These are phyloP conservation scores for Collybia nuda DNA, from an alignment of 768 basidiomycete genomes.

Conservation along the genomic window DNA sequence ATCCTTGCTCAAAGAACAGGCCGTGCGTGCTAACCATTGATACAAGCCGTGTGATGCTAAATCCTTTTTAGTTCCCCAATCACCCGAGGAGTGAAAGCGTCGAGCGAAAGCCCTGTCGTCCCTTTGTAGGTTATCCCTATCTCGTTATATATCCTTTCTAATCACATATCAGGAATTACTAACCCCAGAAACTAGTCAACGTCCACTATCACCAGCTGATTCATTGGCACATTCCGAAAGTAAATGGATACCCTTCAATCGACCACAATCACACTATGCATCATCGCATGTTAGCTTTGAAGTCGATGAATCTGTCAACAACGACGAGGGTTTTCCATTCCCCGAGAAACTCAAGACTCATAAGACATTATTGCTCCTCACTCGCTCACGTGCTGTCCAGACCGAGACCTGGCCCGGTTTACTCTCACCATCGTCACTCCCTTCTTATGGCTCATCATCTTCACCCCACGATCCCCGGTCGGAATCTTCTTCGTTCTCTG, in stretches of 20 bases:
- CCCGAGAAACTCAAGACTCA: conserved; percentile 36
- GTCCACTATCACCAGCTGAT: conserved; percentile 40
- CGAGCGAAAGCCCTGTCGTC: conserved; percentile 19
- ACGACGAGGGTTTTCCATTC: conserved; percentile 25
- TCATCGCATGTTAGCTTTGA: conserved; percentile 42
- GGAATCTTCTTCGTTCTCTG: conserved; percentile 71
- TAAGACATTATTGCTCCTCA: conserved; percentile 52
- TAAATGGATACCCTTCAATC: conserved; percentile 24
- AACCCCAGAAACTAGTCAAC: conserved; percentile 44
- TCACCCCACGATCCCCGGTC: conserved; percentile 64
- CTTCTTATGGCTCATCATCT: conserved; percentile 36
- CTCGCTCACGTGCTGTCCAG: conserved; percentile 66
- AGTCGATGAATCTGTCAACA: conserved; percentile 34
- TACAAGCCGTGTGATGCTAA: no score
- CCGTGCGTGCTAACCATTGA: conserved; percentile 20
- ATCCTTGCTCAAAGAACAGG: conserved; percentile 34
- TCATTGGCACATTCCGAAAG: conserved; percentile 33
- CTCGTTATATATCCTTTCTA: not conserved
- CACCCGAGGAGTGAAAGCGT: conserved; percentile 24
- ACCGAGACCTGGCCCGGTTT: conserved; percentile 48
- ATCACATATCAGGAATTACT: conserved; percentile 32
- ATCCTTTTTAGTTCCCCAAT: no score
- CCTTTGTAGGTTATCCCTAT: conserved; percentile 18
- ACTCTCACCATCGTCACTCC: conserved; percentile 29
- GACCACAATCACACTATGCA: conserved; percentile 25